Evolutionary conservation across 305 asterid species (phyloP), one percentile per base, ranked within the genome.

Genomic region (Fraxinus latifolia): DNA sequence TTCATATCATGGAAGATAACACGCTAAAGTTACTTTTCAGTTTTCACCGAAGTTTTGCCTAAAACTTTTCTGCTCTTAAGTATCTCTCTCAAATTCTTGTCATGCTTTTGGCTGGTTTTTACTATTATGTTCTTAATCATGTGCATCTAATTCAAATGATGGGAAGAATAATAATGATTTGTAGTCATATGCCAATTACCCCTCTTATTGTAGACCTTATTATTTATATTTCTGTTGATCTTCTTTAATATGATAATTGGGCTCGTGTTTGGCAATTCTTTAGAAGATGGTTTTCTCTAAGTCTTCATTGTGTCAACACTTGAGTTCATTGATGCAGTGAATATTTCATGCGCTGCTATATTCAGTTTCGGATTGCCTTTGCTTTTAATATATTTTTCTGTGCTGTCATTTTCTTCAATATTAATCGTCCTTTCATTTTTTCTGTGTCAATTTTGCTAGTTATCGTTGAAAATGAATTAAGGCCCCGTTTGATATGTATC

Each of bases 81-180:
- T 39, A 14, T 11, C 34, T 60, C 5, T 62, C 2, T 36, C 25
- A 19, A 79, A 62, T 62, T 74, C 23, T 65, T 62, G 25, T 21
- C 36, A 58, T 62, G 27, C 47, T 17, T 79, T 79, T 67, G 36
- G 74, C n/a, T 37, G 76, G 76, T 36, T 74, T 58, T 58, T 58
- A 58, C 7, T 19, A 58, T 58, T 19, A 58, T 19, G 12, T 58
- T 58, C 29, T 58, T 58, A 58, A 58, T 58, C 68, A 21, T 7
- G 27, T 19, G 29, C 27, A 58, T 58, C 27, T 58, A 19, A 19
- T 58, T 4, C 68, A 58, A 19, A 58, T 58, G 68, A 7, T 19
- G 67, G 27, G 67, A 55, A 55, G 67, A 55, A 17, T 11, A 55
- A 55, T 17, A 23, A 23, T 25, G 73, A 3, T 25, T 65, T 65